A percentile compares a stretch with the other conserved stretches of the same genome.
Conservation (phyloP, 176 grass and related monocot genomes). For the Miscanthus lutarioriparius region DNA sequence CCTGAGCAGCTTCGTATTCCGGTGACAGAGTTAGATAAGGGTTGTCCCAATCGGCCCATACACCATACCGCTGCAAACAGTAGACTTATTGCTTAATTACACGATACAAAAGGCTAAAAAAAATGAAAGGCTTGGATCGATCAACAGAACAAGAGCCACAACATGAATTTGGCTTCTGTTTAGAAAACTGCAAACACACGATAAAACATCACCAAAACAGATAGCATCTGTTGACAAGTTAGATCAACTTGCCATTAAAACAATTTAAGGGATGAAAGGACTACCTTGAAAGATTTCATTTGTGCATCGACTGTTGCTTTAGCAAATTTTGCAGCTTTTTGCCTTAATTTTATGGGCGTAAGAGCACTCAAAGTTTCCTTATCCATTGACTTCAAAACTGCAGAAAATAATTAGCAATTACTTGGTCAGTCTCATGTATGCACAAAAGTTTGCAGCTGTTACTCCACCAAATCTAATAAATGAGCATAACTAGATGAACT, state of each 20-base stretch:
- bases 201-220: constrained; percentile 17
- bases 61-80: constrained; percentile 68
- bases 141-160: constrained; percentile 12
- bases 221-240: not conserved
- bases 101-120: constrained; percentile 12
- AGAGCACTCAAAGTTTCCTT: constrained; percentile 73
- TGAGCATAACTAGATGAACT: not conserved
- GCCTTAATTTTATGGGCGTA: constrained; percentile 84
- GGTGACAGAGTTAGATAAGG: constrained; percentile 90
- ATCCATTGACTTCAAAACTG: constrained; percentile 95
- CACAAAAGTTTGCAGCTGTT: not conserved
- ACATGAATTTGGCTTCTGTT: not conserved
- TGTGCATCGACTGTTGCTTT: constrained; percentile 87
- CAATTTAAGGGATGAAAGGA: constrained; percentile 21
- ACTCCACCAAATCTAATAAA: not conserved
- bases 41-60: constrained; percentile 96
- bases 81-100: constrained; percentile 17
- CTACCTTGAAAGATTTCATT: constrained; percentile 98
- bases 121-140: not conserved
- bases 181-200: not conserved
- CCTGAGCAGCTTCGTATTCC: constrained; percentile 99
- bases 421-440: not conserved
- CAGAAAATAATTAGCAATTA: constrained; percentile 37
- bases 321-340: constrained; percentile 99
- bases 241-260: constrained; percentile 11